Base-by-base conservation (phyloP, 2,329 filamentous ascomycete species). In the Aspergillus sp. region DNA sequence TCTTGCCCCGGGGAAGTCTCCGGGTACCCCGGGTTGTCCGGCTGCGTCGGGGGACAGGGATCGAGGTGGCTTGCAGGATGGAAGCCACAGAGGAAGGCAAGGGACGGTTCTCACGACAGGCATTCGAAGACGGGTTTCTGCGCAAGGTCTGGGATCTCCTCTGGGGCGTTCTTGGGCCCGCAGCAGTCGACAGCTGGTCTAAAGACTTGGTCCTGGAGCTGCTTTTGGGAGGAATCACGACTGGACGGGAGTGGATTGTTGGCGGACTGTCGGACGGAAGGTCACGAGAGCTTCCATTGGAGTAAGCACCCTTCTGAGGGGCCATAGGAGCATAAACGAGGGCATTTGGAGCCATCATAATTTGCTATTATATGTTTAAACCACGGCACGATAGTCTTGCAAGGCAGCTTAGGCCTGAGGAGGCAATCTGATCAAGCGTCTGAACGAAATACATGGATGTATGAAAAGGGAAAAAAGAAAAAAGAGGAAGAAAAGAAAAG, bases 21-120 rank as follows among this genome's bases (percentile, higher is more conserved):
- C 69, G 60, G 53, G 70, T 57, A 47, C 65, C 57, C 47, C 64
- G 64, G 50, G 64, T 63, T 7, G 66, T 65, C 50, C 65, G 62
- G 3, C 64, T 67, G 41, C 64, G 64, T 39, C 64, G 64, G 48
- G 74, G 75, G 19, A 73, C 72, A 3, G 79, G 79, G 42, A 83
- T 82, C 2, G 76, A 66, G 2, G 80, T 83, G 41, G 79, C 73
- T 46, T 79, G 76, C 32, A 83, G 65, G 46, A 83, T 65, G 7
- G 77, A 77, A 28, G 77, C 77, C 43, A 81, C 73, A 26, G 77
- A 73, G n/a, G 74, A 70, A 10, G 76, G 75, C 4, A 80, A 58
- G 7, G 71, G 70, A 65, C 71, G 49, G 62, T 65, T 29, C 7
- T 30, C 53, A 65, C 52, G 49, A 38, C 54, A 56, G n/a, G 57